Conservation (phyloP, 164 flowering plant species). For the Nymphaea colorata region DNA sequence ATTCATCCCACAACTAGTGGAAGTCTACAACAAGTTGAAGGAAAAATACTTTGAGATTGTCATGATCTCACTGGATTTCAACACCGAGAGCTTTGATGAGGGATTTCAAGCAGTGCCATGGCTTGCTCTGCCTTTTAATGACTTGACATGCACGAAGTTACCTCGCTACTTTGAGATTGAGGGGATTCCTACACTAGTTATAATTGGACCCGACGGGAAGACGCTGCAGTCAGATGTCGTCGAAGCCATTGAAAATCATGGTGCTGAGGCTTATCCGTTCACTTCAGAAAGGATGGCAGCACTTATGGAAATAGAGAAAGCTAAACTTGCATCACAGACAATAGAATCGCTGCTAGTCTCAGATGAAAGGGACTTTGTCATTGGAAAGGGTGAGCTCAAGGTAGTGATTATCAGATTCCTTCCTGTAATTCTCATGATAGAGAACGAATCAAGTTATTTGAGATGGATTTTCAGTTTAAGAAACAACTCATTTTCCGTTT, state of each 20-base stretch:
- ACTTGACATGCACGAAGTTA: conserved; percentile 6
- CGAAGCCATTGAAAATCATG: conserved; percentile 13
- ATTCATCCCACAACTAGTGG: conserved; percentile 38
- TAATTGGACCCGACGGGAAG: conserved; percentile 20
- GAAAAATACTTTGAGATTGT: conserved; percentile 19
- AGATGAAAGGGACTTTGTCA: conserved; percentile 19
- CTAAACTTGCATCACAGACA: conserved; percentile 16
- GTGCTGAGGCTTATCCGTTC: conserved; percentile 25
- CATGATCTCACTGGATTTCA: conserved; percentile 8
- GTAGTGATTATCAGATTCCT: conserved; percentile 6
- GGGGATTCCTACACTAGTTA: conserved; percentile 10
- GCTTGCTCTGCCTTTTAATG: conserved; percentile 17
- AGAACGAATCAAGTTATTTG: background rate
- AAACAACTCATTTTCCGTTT: background rate
- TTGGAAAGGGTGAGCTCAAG: conserved; percentile 20
- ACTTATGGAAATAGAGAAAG: conserved; percentile 20
- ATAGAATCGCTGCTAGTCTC: conserved; percentile 24
- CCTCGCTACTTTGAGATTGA: conserved; percentile 10
- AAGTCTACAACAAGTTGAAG: conserved; percentile 35
- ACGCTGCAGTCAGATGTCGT: conserved; percentile 15
- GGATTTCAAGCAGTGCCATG: conserved; percentile 11
- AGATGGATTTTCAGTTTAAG: background rate
- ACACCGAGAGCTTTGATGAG: conserved; percentile 10
- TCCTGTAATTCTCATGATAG: background rate
- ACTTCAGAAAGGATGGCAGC: conserved; percentile 17